phyloP scores from a whole-genome alignment of 2,329 filamentous ascomycete species.

The Trichoderma asperellum region DNA sequence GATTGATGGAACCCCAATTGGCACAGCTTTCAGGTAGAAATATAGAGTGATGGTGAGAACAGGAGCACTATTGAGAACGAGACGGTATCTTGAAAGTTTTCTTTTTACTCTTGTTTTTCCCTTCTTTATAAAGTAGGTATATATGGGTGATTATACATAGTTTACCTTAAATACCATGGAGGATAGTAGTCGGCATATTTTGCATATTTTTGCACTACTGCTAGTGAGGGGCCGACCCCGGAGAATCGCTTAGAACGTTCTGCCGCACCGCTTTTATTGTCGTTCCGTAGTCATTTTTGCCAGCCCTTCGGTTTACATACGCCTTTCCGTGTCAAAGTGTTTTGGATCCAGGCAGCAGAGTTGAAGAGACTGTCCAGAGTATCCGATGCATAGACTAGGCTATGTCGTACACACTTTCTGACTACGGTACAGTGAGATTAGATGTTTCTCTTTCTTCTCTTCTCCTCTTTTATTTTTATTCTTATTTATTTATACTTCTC shows the following conservation, averaged over 20 bases:
- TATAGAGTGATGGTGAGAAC: neutral
- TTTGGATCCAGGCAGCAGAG: neutral
- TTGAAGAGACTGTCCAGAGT: neutral
- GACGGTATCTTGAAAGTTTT: neutral
- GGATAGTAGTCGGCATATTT: neutral
- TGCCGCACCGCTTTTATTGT: neutral
- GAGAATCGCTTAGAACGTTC: conserved; percentile 19
- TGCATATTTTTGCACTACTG: neutral
- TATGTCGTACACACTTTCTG: no score
- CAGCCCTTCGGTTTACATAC: conserved; percentile 9
- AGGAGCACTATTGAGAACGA: neutral
- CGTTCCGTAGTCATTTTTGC: neutral
- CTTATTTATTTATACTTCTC: neutral
- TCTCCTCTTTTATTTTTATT: neutral
- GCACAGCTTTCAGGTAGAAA: neutral
- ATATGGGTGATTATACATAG: neutral
- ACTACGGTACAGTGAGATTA: neutral
- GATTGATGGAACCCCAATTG: neutral
- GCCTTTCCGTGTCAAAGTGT: conserved; percentile 1
- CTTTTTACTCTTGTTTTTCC: neutral
- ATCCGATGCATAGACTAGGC: neutral
- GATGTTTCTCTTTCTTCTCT: neutral
- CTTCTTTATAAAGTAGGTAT: neutral
- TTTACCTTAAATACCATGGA: neutral
- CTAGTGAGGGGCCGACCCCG: neutral